phyloP scores from a whole-genome alignment of 2,329 filamentous ascomycete species.

The Colletotrichum caudatum region DNA sequence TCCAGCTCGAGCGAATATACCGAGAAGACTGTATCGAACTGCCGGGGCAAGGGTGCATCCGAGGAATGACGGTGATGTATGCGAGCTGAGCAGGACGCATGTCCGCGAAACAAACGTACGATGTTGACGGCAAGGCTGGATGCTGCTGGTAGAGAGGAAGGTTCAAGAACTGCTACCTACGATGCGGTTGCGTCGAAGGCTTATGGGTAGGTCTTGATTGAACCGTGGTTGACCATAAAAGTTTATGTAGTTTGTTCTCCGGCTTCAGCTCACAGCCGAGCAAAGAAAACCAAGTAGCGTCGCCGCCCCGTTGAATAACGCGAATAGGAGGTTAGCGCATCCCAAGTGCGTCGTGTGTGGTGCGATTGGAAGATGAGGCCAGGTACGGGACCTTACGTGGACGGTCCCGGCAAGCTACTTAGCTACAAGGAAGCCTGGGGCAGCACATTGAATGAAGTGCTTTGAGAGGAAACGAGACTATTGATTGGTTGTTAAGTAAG shows the following conservation, averaged over 20 bases:
- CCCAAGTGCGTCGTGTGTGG: background rate
- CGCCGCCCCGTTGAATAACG: conserved; percentile 6
- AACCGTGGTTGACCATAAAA: background rate
- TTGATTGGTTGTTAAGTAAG: background rate
- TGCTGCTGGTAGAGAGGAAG: background rate
- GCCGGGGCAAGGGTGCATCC: background rate
- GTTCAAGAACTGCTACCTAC: background rate
- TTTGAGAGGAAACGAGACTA: too few species aligned
- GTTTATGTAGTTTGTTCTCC: conserved; percentile 1
- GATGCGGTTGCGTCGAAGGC: background rate
- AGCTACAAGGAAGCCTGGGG: background rate
- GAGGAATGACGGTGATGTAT: background rate
- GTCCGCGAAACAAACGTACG: background rate
- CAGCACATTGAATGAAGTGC: background rate
- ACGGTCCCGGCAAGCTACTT: background rate
- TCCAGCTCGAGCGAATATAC: conserved; percentile 12
- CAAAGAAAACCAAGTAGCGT: conserved; percentile 8
- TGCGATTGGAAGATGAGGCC: background rate
- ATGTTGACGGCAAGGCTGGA: too few species aligned
- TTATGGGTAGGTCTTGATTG: background rate
- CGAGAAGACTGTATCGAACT: background rate
- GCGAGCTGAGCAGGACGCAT: background rate
- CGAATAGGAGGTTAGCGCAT: conserved; percentile 4
- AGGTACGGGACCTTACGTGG: background rate
- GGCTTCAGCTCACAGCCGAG: background rate